Conservation (phyloP, 1,139 yeast genomes). For the Suhomyces terraborum region DNA sequence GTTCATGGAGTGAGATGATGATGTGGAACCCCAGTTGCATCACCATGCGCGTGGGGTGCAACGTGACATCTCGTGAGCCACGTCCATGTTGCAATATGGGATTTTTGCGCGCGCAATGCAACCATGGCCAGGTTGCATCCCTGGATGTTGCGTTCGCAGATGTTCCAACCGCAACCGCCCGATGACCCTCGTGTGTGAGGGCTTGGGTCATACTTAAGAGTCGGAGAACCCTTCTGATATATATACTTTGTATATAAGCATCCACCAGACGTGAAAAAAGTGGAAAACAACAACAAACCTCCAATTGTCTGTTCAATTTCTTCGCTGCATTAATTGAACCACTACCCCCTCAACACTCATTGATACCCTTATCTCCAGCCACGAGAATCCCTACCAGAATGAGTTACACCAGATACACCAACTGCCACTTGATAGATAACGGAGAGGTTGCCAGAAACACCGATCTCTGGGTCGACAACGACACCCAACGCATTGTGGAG, state of each 20-base stretch:
- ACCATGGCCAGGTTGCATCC: constrained; percentile 13
- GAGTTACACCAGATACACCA: constrained; percentile 39
- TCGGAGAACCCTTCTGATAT: background rate
- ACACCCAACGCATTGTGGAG: constrained; percentile 46
- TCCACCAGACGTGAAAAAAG: background rate
- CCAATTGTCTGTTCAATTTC: too few relatives aligned
- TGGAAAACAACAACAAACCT: too few relatives aligned
- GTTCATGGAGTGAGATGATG: too few relatives aligned
- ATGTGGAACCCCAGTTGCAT: background rate
- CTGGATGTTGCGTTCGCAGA: constrained; percentile 2
- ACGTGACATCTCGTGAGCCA: constrained; percentile 2
- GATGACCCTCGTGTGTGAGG: constrained; percentile 3
- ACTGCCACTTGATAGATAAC: constrained; percentile 54
- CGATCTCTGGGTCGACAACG: constrained; percentile 51
- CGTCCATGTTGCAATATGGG: constrained; percentile 3
- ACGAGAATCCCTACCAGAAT: constrained; percentile 2
- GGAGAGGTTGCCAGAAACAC: constrained; percentile 42
- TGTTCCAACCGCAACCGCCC: constrained; percentile 3
- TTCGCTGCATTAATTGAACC: too few relatives aligned
- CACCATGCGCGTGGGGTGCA: constrained; percentile 5
- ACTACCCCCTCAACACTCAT: background rate
- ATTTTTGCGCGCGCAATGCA: constrained; percentile 5
- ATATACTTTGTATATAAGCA: background rate
- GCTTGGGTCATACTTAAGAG: constrained; percentile 1
- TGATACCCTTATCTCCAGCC: background rate